Percentiles rank a stretch among this genome's conserved stretches.
Conservation (phyloP, 257 asterid genomes). For the Solanum bukasovii region DNA sequence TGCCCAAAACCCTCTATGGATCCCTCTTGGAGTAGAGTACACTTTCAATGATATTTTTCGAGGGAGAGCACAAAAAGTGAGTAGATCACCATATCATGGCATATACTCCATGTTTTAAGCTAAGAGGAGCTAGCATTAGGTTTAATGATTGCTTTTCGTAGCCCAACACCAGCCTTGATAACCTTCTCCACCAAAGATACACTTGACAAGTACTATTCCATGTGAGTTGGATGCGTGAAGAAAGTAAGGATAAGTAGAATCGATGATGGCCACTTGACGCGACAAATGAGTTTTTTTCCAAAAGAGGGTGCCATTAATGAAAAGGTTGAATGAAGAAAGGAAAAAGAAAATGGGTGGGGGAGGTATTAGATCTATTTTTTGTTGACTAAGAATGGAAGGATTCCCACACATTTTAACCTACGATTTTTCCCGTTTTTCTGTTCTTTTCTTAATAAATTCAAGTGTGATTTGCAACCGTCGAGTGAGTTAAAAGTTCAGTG, state of each 20-base stretch:
- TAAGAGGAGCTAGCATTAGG: neutral
- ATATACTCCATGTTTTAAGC: neutral
- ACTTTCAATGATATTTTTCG: neutral
- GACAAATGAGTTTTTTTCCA: neutral
- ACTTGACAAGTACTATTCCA: neutral
- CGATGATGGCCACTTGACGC: neutral
- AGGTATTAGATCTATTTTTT: neutral
- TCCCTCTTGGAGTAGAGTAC: neutral
- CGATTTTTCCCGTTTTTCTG: neutral
- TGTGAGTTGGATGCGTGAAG: neutral
- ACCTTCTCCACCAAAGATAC: neutral
- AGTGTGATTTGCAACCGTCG: neutral
- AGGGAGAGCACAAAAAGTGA: neutral
- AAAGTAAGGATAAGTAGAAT: neutral
- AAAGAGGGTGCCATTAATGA: neutral
- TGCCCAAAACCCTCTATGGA: neutral
- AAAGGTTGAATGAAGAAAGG: neutral
- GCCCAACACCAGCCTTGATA: neutral
- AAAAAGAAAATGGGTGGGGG: neutral
- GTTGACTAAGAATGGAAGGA: neutral
- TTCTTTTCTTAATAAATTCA: neutral
- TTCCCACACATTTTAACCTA: neutral
- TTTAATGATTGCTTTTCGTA: neutral
- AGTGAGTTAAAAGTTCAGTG: neutral
- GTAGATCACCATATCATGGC: neutral